Base-by-base conservation (phyloP, 352 stramenopile species). In the Phytopythium kandeliae region DNA sequence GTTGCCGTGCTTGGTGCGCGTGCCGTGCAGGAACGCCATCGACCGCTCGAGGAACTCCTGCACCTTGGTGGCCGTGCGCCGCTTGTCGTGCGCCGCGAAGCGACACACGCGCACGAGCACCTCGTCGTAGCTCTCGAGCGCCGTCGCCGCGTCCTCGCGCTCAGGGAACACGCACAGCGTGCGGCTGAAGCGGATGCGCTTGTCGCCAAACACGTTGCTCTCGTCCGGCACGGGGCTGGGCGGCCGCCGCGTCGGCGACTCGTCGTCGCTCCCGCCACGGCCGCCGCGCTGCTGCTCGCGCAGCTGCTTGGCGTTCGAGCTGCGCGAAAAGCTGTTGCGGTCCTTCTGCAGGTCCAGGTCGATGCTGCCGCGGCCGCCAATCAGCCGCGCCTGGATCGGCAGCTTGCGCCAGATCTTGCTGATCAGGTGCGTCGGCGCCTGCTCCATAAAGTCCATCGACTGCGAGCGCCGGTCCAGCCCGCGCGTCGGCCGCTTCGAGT, bases 391-490 rank as follows among this genome's bases (percentile, higher is more conserved):
- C 51, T 89, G 78, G 54, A 89, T 83, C 22, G 78, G 78, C 52
- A 89, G 56, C 58, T 89, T 89, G 38, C 76, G 75, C 78, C 78
- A 89, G 48, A 87, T 82, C 63, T 89, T 89, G 7, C 73, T 79
- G 58, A 89, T 89, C 24, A 89, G 54, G 49, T 89, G 78, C 33
- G 67, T 77, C 40, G 78, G 63, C 36, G 78, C 69, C 54, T 89
- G 74, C 54, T 89, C 75, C 74, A 89, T 81, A 48, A 86, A 86
- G 63, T 89, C 78, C 74, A 89, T 85, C 54, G 74, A 86, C 54
- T 85, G 69, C 8, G 75, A 86, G 13, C 78, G 75, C 1, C 74
- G 67, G 36, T 76, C 73, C 3, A 87, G 62, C n/a, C 75, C 74
- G 21, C 71, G 75, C 34, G 68, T 80, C 7, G 78, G 74, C 12